Conservation (phyloP, 441 rosid genomes). For the Daphne laureola region DNA sequence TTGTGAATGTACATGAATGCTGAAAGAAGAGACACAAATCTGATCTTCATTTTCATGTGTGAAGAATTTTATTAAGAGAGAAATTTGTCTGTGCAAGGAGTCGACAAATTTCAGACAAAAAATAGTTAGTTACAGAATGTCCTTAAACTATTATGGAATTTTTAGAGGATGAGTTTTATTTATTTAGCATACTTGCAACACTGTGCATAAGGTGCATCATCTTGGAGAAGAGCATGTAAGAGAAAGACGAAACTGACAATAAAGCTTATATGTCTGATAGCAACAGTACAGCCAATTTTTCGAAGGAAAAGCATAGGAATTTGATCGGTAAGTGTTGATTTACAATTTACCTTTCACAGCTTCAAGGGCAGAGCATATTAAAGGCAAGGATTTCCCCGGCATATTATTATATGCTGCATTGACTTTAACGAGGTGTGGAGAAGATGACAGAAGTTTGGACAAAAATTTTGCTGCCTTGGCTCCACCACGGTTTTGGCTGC, state of each 20-base stretch:
- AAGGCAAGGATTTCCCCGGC: conserved; percentile 56
- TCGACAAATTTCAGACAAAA: neutral
- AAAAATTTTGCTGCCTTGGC: conserved; percentile 62
- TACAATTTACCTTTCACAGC: conserved; percentile 37
- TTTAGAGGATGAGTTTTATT: no score
- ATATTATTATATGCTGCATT: conserved; percentile 71
- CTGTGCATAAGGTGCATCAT: neutral
- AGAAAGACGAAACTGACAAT: neutral
- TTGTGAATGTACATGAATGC: neutral
- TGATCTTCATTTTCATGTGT: neutral
- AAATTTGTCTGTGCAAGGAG: neutral
- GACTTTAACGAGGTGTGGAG: conserved; percentile 51
- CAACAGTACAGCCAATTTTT: neutral
- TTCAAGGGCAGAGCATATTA: conserved; percentile 53
- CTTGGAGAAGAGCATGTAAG: neutral
- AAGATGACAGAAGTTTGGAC: conserved; percentile 48
- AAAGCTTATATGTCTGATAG: neutral
- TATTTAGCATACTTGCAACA: no score
- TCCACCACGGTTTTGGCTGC: conserved; percentile 87
- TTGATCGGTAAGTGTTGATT: neutral
- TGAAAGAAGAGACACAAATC: conserved; percentile 2
- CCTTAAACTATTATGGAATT: no score
- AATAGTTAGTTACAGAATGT: no score
- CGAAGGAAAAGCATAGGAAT: neutral
- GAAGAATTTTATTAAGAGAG: neutral